Base-by-base conservation (phyloP, 148 eudicot genomes). In the Amaranthus cruentus region DNA sequence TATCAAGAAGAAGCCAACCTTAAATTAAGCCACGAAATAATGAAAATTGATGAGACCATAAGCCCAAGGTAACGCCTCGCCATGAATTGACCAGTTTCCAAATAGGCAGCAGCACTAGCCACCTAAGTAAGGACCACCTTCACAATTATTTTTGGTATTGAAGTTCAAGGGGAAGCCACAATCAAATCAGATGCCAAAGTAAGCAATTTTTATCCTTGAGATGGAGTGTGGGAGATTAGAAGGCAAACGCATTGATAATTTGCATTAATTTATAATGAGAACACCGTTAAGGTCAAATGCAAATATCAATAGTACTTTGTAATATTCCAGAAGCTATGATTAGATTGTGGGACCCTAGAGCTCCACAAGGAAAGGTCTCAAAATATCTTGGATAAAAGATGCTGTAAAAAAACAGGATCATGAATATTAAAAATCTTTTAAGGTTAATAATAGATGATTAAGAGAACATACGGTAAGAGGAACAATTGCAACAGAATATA, bases 1-100 rank as follows among this genome's bases (percentile, higher is more conserved):
- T 48, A 15, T 14, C 10, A 47, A 28, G 57, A 60, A 52, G 49
- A 76, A 76, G 55, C 83, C 79, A 69, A 91, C 96, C 98, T 91
- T 79, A 95, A 76, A 81, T 95, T 95, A 21, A 91, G 89, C 98
- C 98, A 95, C 70, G 98, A 77, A 66, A 95, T 87, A 73, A 95
- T 78, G 70, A 85, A 76, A 71, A 91, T 70, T n/a, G 96, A 89
- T 2, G 96, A 91, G 50, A 84, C 79, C 81, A 91, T 83, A 66
- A 89, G 88, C 76, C 77, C 82, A 76, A 83, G 61, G 86, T 79
- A 94, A 18, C 84, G 90, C 56, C 77, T 66, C 15, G 73, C 82
- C 59, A 84, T 87, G 80, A 69, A 90, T 13, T 78, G 73, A 59
- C 96, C 93, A 7, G 90, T 86, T 78, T 91, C 92, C 75, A 87